phyloP scores from a whole-genome alignment of 495 filamentous ascomycete genomes.

The Annulohypoxylon bovei region DNA sequence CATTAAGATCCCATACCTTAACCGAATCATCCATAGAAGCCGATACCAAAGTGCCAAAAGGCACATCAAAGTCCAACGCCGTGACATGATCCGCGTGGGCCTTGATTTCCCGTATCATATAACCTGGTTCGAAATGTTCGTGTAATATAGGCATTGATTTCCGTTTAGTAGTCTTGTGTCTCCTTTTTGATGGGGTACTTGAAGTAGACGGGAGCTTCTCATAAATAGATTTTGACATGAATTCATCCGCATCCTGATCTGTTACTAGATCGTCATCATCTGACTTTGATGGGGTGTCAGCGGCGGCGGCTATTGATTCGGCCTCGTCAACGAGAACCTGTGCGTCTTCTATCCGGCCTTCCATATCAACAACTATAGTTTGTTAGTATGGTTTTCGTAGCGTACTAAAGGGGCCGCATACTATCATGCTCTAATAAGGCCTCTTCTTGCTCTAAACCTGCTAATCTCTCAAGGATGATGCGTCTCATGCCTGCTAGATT shows the following conservation, averaged over 20 bases:
- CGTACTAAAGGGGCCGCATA: slow-evolving; percentile 54
- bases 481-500: slow-evolving; percentile 94
- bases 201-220: slow-evolving; percentile 80
- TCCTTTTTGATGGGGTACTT: slow-evolving; percentile 63
- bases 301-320: slow-evolving; percentile 62
- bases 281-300: slow-evolving; percentile 62
- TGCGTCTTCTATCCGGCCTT: slow-evolving; percentile 85
- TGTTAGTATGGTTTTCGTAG: slow-evolving; percentile 37
- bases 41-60: slow-evolving; percentile 95
- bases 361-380: slow-evolving; percentile 76
- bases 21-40: slow-evolving; percentile 95
- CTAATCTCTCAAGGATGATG: slow-evolving; percentile 90
- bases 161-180: slow-evolving; percentile 70
- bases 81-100: slow-evolving; percentile 92
- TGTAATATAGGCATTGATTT: slow-evolving; percentile 95
- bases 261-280: slow-evolving; percentile 62
- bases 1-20: slow-evolving; percentile 96
- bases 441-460: slow-evolving; percentile 91
- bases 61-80: slow-evolving; percentile 92
- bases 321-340: slow-evolving; percentile 79
- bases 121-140: slow-evolving; percentile 93
- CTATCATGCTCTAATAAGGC: slow-evolving; percentile 87
- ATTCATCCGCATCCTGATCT: slow-evolving; percentile 69
- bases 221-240: slow-evolving; percentile 99
- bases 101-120: slow-evolving; percentile 84